Base-by-base conservation (phyloP, 495 filamentous ascomycete species). In the Neurospora cerealis region DNA sequence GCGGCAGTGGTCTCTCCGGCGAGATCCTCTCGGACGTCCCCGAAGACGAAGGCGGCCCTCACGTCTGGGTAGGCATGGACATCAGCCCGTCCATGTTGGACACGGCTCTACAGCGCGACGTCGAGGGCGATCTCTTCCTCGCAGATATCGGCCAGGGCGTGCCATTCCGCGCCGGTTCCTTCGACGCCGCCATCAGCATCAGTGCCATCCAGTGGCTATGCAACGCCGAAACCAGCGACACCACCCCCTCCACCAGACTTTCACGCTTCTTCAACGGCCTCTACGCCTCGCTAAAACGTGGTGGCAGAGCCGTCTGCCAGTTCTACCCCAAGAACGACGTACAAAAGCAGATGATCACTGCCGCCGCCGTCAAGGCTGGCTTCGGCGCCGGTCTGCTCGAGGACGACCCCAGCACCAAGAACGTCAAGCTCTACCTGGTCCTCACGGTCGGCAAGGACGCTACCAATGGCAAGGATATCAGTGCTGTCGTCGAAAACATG, bases 121-220 rank as follows among this genome's bases (percentile, higher is more conserved):
- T 94, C 3, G 93, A 97, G 44, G 96, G 96, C 2, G 96, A 98
- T 81, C 82, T 99, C 7, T 84, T 99, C 71, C 89, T 98, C 3
- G 92, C 94, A 6, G 96, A 99, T 79, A 95, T 97, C 69, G 96
- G 96, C 0, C 96, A 99, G 79, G 96, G 96, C 2, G 89, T 99
- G 2, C 96, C 96, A 8, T 98, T 99, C 81, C 91, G 96, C 9
- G 87, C 96, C 0, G 96, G 96, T 10, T 88, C 91, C 1, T 98
- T 99, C 80, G 96, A 99, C 82, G 96, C 95, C 7, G 96, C 96
- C 17, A 93, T 99, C 75, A 93, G 90, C 78, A 98, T 99, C 78
- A 92, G 89, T 81, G 96, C 96, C 3, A 92, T 99, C 38, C 96
- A 99, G 81, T 99, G 96, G 96, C 87, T 99, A 6, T 99, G 96